Percentiles rank a stretch among this genome's conserved stretches.
phyloP scores from a whole-genome alignment of 2,329 filamentous ascomycete genomes.

The Fusarium devonianum region DNA sequence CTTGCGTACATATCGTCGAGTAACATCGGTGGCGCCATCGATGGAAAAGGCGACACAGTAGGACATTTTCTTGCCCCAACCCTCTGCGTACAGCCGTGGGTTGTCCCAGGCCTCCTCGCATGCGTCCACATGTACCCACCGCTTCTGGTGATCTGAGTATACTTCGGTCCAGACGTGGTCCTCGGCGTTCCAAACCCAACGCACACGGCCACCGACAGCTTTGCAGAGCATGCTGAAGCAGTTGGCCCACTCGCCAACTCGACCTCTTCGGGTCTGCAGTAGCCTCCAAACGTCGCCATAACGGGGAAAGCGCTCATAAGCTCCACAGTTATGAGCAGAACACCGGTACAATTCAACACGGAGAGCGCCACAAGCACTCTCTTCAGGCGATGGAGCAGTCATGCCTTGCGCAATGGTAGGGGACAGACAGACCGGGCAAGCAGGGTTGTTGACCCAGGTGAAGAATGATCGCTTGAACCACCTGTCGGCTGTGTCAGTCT shows the following conservation, averaged over 20 bases:
- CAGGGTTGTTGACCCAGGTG: slow-evolving; percentile 94
- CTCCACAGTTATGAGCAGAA: slow-evolving; percentile 75
- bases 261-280: slow-evolving; percentile 83
- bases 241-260: slow-evolving; percentile 96
- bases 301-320: slow-evolving; percentile 87
- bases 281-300: slow-evolving; percentile 96
- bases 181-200: slow-evolving; percentile 98
- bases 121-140: slow-evolving; percentile 96
- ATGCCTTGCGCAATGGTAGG: slow-evolving; percentile 85
- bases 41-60: slow-evolving; percentile 98
- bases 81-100: slow-evolving; percentile 88
- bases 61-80: slow-evolving; percentile 95
- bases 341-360: slow-evolving; percentile 92
- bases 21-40: slow-evolving; percentile 76
- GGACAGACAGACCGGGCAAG: slow-evolving; percentile 80
- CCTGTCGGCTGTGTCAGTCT: slow-evolving; percentile 38
- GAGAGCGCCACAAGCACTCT: slow-evolving; percentile 85
- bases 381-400: slow-evolving; percentile 85
- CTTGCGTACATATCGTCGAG: slow-evolving; percentile 74
- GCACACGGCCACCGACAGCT: slow-evolving; percentile 86
- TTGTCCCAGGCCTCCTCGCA: slow-evolving; percentile 97
- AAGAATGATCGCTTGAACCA: slow-evolving; percentile 98
- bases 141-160: slow-evolving; percentile 89
- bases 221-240: slow-evolving; percentile 99
- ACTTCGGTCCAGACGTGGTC: slow-evolving; percentile 98